Percentiles rank a stretch among this genome's conserved stretches.
These are phyloP conservation scores for Neurospora discreta DNA, from an alignment of 495 filamentous ascomycete species.

Conservation along the genomic window DNA sequence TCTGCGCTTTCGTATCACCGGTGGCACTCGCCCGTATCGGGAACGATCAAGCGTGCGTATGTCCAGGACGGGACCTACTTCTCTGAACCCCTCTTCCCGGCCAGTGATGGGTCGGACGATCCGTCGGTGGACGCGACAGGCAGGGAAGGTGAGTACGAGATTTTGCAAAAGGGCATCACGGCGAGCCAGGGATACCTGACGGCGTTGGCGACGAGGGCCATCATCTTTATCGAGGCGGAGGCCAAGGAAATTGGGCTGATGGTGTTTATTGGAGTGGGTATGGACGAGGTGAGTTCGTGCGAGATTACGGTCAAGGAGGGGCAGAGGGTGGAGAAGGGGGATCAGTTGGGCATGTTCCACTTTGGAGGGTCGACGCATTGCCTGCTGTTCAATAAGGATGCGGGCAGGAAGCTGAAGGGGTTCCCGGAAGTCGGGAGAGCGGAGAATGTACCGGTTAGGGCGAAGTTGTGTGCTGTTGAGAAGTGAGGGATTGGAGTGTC, in stretches of 20 bases:
- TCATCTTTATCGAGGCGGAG: constrained; percentile 61
- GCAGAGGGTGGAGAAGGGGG: constrained; percentile 50
- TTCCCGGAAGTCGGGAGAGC: constrained; percentile 38
- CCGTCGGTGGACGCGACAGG: constrained; percentile 20
- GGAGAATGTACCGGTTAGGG: constrained; percentile 48
- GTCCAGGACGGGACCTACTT: constrained; percentile 58
- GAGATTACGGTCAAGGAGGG: constrained; percentile 54
- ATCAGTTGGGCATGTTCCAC: constrained; percentile 64
- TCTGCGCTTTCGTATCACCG: constrained; percentile 56
- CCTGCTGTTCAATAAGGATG: constrained; percentile 43
- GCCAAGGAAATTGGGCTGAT: constrained; percentile 54
- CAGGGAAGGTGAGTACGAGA: constrained; percentile 19
- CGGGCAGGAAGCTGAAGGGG: constrained; percentile 20
- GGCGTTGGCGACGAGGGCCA: constrained; percentile 43
- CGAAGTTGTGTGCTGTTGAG: constrained; percentile 16
- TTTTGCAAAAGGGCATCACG: constrained; percentile 25
- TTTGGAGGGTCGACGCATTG: constrained; percentile 59
- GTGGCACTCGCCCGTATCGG: constrained; percentile 56
- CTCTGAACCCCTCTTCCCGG: constrained; percentile 43
- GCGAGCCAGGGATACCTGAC: constrained; percentile 49
- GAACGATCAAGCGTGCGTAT: constrained; percentile 43
- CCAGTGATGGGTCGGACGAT: background rate
- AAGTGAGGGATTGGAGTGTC: background rate
- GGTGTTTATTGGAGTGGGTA: constrained; percentile 54
- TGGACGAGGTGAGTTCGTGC: constrained; percentile 61